Evolutionary conservation across 2,329 filamentous ascomycete species (phyloP), one percentile per base, ranked within the genome.

Genomic region (Thelonectria discophora): DNA sequence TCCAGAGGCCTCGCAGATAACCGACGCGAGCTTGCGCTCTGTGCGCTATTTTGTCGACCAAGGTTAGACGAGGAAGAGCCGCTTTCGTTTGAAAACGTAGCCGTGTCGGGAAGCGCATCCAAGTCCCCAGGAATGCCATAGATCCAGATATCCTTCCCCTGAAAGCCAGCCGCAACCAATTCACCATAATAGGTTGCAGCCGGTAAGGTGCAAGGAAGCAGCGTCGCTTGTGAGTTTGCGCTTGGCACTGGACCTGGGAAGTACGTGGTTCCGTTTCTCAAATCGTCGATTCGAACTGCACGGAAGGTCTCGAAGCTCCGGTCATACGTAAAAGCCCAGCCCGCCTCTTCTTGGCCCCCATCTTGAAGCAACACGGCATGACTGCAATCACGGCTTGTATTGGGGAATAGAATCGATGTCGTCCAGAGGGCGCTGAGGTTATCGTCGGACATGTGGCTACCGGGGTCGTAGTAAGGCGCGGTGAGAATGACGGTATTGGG

Each of bases 321-420:
- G 72, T 94, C 91, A 69, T 93, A 94, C 1, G 90, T 89, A 68
- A 94, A 90, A 0, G 91, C 86, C 90, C 90, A 94, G 62, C 81
- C 85, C 24, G 90, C 87, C 74, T 93, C 91, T 56, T 88, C 85
- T 40, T 85, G 79, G 51, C 78, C 80, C 5, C 84, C 84, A 62
- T 87, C 81, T 66, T 87, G 86, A 15, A 94, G 79, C 47, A 94
- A 76, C 1, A 90, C 88, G 18, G 90, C 90, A 76, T 94, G 90
- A 67, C 90, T 93, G 72, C 90, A 93, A 66, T 92, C 89, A 51
- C 88, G 86, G 67, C 89, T 92, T n/a, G 88, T 89, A 68, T 93
- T 92, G 3, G 92, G 91, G 58, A 94, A 94, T 3, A 95, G 79
- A 47, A 95, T 94, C 34, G 93, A 93, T 0, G 91, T 93, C 7